These are phyloP conservation scores for Phytophthora fragariae DNA, from an alignment of 352 stramenopile genomes.

Conservation along the genomic window DNA sequence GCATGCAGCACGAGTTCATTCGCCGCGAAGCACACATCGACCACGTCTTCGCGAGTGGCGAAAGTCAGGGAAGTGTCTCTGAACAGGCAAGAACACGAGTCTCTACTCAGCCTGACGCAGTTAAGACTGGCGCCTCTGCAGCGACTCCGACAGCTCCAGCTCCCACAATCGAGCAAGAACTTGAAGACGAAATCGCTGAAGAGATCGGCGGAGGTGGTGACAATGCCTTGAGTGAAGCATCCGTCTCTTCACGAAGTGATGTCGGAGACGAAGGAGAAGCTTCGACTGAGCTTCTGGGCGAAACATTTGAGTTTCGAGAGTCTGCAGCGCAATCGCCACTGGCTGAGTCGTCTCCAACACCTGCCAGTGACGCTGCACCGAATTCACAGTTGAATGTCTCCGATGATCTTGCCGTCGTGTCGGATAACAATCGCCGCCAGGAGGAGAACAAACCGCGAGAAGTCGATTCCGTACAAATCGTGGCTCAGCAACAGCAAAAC, in stretches of 20 bases:
- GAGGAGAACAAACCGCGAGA: constrained; percentile 3
- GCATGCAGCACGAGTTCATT: constrained; percentile 93
- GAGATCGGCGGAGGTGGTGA: constrained; percentile 33
- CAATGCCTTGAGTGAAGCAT: constrained; percentile 25
- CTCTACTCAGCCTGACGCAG: not conserved
- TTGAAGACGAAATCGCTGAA: constrained; percentile 49
- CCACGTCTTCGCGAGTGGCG: constrained; percentile 40
- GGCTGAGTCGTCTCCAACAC: not conserved
- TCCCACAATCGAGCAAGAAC: constrained; percentile 28
- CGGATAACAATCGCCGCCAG: constrained; percentile 1
- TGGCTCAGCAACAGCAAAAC: constrained; percentile 10
- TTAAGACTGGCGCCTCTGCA: constrained; percentile 1
- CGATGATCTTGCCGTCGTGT: constrained; percentile 44
- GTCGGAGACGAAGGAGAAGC: constrained; percentile 31
- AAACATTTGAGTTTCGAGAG: constrained; percentile 34
- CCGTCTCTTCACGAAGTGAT: constrained; percentile 20
- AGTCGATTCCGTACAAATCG: constrained; percentile 4
- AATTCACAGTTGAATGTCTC: constrained; percentile 8
- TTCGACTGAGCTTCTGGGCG: constrained; percentile 23
- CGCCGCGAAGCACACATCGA: constrained; percentile 46
- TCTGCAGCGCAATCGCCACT: not conserved
- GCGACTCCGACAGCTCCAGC: constrained; percentile 6
- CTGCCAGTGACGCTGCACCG: not conserved
- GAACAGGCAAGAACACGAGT: not conserved
- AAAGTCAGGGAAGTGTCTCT: constrained; percentile 2